Evolutionary conservation across 2,329 filamentous ascomycete species (phyloP), one percentile per base, ranked within the genome.

Genomic region (Cladorrhinum sp.): DNA sequence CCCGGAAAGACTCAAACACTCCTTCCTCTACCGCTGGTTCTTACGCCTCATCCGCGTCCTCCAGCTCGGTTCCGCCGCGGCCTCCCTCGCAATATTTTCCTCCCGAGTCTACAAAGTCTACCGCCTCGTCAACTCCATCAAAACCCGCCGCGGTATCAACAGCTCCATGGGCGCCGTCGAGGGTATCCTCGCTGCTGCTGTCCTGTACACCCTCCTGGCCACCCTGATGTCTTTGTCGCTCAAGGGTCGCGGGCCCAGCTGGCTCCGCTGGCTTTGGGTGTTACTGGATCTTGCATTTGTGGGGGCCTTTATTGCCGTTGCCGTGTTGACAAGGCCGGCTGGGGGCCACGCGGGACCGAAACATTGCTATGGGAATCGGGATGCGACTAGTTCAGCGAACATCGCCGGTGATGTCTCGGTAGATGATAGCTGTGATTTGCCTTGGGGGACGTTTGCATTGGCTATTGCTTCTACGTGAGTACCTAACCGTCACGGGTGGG

Each of bases 381-480:
- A 62, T 48, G 51, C 60, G 36, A 38, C 49, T 10, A 52, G 60
- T 20, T 24, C 49, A 10, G 29, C 55, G 18, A 59, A 60, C 13
- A 25, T 65, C 22, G 73, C 54, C 60, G 67, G 50, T 61, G 45
- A 64, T 22, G 58, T 63, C 7, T 58, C 66, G 3, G 55, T 60
- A 22, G 58, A 55, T 22, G 60, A 67, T 8, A 68, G 71, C 57
- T 79, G 77, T 64, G 72, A 74, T 48, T 59, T 79, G 32, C 75
- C 75, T 1, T 77, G 74, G 67, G 76, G 74, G 0, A 77, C 75
- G 0, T 79, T 79, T 61, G 71, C 77, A 9, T 57, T 78, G 60
- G 76, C 76, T 7, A 78, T 79, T 50, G 65, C 78, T 58, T 77
- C 73, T 73, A 78, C 76, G 76, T 78, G 70, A 74, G 76, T 56